Evolutionary conservation across 148 eudicot species (phyloP).

Genomic region (Arctostaphylos glauca): DNA sequence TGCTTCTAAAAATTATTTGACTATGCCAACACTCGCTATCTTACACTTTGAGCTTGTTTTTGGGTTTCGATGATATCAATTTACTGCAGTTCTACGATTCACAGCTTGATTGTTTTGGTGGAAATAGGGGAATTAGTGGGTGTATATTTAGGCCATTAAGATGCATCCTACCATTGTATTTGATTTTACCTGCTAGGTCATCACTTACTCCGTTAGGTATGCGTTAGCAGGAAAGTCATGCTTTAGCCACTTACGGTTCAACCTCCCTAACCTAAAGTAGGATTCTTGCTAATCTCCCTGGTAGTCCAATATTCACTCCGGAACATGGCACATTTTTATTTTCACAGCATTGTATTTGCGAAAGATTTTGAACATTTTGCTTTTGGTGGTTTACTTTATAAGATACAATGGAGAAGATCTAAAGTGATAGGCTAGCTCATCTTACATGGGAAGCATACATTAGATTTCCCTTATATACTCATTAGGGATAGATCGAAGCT

Average conservation of each 20-base stretch:
- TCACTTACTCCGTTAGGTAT: background rate
- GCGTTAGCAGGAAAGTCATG: background rate
- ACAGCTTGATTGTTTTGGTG: background rate
- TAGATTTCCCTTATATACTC: background rate
- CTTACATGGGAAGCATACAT: background rate
- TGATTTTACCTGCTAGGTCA: background rate
- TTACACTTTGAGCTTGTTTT: background rate
- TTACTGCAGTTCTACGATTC: background rate
- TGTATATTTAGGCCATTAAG: background rate
- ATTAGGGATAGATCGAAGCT: background rate
- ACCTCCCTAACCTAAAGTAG: background rate
- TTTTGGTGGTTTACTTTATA: background rate
- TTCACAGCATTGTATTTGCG: background rate
- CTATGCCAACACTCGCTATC: background rate
- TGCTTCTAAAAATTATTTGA: background rate
- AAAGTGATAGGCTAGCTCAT: background rate
- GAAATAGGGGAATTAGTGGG: background rate
- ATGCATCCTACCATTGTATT: background rate
- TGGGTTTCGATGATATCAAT: background rate
- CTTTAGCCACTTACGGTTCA: constrained; percentile 7
- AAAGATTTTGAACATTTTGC: background rate
- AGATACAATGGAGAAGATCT: background rate
- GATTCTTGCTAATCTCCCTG: background rate
- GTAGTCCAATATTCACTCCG: background rate
- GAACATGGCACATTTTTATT: background rate